Percentiles rank a stretch among this genome's conserved stretches.
Evolutionary conservation across 306 rosid species (phyloP).

Genomic region (Herpetospermum pedunculosum): DNA sequence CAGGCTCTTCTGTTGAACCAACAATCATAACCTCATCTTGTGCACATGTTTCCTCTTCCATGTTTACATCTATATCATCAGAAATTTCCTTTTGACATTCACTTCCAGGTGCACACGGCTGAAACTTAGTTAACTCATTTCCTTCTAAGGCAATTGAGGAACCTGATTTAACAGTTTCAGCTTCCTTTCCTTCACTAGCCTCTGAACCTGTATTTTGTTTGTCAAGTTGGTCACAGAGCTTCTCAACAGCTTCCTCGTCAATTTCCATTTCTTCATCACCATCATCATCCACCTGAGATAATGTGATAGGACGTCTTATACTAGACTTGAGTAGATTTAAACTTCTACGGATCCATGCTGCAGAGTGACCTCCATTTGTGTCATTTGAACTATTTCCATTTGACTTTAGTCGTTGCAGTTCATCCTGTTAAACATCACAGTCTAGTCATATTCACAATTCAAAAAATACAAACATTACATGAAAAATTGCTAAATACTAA

Average conservation of each 20-base stretch:
- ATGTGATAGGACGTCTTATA: constrained; percentile 40
- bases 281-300: constrained; percentile 57
- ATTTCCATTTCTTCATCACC: constrained; percentile 98
- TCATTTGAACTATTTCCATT: constrained; percentile 48
- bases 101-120: constrained; percentile 3
- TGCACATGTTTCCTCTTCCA: constrained; percentile 38
- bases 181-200: constrained; percentile 9
- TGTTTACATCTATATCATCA: constrained; percentile 34
- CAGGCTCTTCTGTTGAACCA: constrained; percentile 20
- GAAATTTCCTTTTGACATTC: constrained; percentile 13
- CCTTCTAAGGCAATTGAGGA: constrained; percentile 17
- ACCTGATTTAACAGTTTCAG: constrained; percentile 7
- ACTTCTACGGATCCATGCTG: constrained; percentile 92
- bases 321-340: constrained; percentile 55
- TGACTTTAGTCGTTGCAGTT: constrained; percentile 65
- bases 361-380: constrained; percentile 61
- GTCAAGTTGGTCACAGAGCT: constrained; percentile 35
- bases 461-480: constrained; percentile 7
- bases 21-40: constrained; percentile 27
- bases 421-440: constrained; percentile 53
- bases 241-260: constrained; percentile 73
- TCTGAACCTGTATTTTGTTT: constrained; percentile 23
- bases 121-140: constrained; percentile 12
- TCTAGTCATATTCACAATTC: constrained; percentile 15
- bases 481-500: constrained; percentile 11